Conservation (phyloP, 1,139 yeast genomes). For the Taphrina confusa region DNA sequence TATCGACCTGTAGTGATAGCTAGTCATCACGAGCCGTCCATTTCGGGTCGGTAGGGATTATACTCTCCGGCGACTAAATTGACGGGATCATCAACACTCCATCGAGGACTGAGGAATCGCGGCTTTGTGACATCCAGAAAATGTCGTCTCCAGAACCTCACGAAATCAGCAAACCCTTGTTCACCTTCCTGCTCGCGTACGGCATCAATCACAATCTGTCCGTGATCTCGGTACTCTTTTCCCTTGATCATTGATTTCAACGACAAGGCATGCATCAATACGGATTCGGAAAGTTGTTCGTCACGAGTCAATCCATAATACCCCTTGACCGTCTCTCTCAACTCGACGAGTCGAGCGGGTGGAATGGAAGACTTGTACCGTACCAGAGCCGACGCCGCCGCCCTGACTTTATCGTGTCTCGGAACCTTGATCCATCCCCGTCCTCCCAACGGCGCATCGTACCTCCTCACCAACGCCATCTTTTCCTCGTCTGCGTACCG, state of each 20-base stretch:
- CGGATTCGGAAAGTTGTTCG: neutral
- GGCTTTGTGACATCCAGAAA: constrained; percentile 17
- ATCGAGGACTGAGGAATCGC: neutral
- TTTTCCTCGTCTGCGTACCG: constrained; percentile 1
- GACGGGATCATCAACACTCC: constrained; percentile 21
- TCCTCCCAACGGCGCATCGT: constrained; percentile 18
- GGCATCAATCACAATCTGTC: constrained; percentile 2
- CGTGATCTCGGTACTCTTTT: constrained; percentile 7
- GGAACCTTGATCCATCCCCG: constrained; percentile 9
- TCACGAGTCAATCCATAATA: neutral
- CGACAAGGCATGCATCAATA: neutral
- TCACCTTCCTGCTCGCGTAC: neutral
- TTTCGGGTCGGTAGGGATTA: constrained; percentile 15
- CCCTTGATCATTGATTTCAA: neutral
- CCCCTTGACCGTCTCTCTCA: neutral
- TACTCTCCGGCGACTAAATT: constrained; percentile 19
- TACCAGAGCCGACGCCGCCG: constrained; percentile 17
- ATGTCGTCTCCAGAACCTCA: constrained; percentile 15
- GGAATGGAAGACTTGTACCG: constrained; percentile 3
- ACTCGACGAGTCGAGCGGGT: neutral
- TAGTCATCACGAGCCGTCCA: constrained; percentile 9
- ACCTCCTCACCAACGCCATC: neutral
- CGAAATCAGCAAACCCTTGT: constrained; percentile 5
- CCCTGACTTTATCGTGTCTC: neutral
- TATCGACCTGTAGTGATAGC: no score